These are phyloP conservation scores for Nakazawaea laoshanensis DNA, from an alignment of 805 yeast species.

Conservation along the genomic window DNA sequence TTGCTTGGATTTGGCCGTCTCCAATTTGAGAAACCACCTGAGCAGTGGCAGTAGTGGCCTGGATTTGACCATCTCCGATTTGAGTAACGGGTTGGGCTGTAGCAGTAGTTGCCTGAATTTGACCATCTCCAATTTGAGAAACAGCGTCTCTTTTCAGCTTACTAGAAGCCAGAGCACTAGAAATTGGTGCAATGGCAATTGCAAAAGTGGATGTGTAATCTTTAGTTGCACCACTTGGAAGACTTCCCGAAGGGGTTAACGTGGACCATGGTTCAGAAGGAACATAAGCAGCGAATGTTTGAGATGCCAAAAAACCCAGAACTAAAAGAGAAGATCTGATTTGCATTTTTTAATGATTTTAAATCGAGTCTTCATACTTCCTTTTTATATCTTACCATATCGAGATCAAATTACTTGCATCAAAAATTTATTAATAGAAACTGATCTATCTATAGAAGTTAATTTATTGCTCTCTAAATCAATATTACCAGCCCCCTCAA, in stretches of 20 bases:
- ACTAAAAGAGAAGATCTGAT: slow-evolving; percentile 1
- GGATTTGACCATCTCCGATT: no score
- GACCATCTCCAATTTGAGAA: slow-evolving; percentile 39
- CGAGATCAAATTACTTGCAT: no score
- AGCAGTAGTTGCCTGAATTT: slow-evolving; percentile 30
- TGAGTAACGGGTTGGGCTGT: slow-evolving; percentile 23
- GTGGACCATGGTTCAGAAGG: slow-evolving; percentile 56
- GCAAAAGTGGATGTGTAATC: slow-evolving; percentile 53
- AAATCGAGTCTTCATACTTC: neutral
- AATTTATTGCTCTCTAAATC: no score
- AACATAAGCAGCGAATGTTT: slow-evolving; percentile 39
- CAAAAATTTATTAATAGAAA: no score
- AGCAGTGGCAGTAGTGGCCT: slow-evolving; percentile 24
- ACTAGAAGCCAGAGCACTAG: slow-evolving; percentile 13
- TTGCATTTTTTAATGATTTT: slow-evolving; percentile 4
- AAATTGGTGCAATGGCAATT: slow-evolving; percentile 51
- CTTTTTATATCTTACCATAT: no score
- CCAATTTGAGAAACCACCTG: slow-evolving; percentile 44
- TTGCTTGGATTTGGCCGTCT: slow-evolving; percentile 55
- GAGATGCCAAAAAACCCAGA: slow-evolving; percentile 25
- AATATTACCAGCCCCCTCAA: no score
- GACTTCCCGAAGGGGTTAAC: slow-evolving; percentile 48
- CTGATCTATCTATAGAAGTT: no score
- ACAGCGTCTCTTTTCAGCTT: slow-evolving; percentile 19
- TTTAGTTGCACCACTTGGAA: slow-evolving; percentile 45